These are phyloP conservation scores for Trametes cubensis DNA, from an alignment of 768 basidiomycete species.

Conservation along the genomic window DNA sequence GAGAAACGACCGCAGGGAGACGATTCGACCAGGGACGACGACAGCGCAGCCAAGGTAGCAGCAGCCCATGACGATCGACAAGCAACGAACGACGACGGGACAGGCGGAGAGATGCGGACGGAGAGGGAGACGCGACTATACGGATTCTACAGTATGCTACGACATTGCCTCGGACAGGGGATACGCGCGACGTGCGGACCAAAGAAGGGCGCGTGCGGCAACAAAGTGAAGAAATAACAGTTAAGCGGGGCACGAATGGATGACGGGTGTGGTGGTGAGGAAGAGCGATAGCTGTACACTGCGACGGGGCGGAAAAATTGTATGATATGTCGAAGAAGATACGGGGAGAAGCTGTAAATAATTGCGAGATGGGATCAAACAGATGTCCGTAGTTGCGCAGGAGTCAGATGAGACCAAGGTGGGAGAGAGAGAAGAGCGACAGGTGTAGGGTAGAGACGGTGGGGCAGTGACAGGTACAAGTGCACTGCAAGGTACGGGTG, in stretches of 20 bases:
- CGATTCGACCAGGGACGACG: neutral
- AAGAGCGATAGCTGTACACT: conserved; percentile 14
- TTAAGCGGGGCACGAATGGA: neutral
- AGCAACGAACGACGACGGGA: conserved; percentile 9
- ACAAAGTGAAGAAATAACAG: conserved; percentile 14
- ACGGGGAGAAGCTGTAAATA: conserved; percentile 4
- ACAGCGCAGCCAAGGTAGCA: neutral
- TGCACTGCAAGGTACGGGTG: neutral
- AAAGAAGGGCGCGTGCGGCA: neutral
- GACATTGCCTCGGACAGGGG: conserved; percentile 6
- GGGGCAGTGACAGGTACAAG: neutral
- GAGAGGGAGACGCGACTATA: conserved; percentile 8
- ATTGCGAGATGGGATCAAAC: conserved; percentile 10
- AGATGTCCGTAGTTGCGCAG: conserved; percentile 6
- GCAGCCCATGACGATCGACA: conserved; percentile 2
- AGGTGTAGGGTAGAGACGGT: conserved; percentile 6
- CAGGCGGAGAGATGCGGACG: neutral
- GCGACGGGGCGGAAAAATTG: neutral
- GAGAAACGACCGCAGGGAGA: neutral
- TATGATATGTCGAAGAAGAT: conserved; percentile 12
- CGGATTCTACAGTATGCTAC: conserved; percentile 14
- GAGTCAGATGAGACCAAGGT: neutral
- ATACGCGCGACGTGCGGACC: neutral
- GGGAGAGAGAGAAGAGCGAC: neutral
- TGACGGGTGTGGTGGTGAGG: neutral